Percentiles rank a stretch among this genome's conserved stretches.
phyloP scores from a whole-genome alignment of 768 basidiomycete genomes.

The Auricularia sp. region DNA sequence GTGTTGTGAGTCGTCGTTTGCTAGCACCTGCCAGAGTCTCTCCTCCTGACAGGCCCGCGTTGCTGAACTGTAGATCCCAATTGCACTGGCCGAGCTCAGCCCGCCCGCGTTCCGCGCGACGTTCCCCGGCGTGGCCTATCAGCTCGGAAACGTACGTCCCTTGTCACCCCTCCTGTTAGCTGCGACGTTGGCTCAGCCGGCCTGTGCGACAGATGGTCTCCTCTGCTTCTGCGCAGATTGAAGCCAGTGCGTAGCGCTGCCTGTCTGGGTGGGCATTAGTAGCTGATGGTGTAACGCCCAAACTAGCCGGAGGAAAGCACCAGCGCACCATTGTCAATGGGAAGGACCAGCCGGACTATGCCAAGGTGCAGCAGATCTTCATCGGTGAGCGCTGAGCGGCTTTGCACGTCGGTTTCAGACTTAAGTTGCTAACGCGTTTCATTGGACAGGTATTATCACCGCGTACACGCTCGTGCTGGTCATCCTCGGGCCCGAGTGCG shows the following conservation, averaged over 20 bases:
- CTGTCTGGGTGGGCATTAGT: background rate
- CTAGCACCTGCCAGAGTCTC: no score
- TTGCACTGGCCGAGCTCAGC: slow-evolving; percentile 30
- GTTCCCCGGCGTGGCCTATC: slow-evolving; percentile 28
- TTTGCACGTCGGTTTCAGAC: no score
- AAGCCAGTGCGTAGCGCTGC: slow-evolving; percentile 13
- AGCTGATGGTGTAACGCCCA: background rate
- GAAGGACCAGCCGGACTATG: slow-evolving; percentile 50
- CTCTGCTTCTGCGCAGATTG: slow-evolving; percentile 30
- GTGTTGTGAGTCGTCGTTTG: slow-evolving; percentile 44
- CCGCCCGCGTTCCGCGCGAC: slow-evolving; percentile 34
- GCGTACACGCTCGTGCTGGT: slow-evolving; percentile 68
- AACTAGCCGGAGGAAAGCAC: background rate
- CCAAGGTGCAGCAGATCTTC: slow-evolving; percentile 71
- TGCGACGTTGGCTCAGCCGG: background rate
- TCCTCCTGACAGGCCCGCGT: no score
- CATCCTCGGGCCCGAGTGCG: slow-evolving; percentile 69
- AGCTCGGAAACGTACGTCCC: slow-evolving; percentile 19
- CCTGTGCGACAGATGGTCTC: slow-evolving; percentile 20
- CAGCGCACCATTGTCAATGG: slow-evolving; percentile 7
- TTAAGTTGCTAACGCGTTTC: no score
- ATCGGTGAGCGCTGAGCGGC: slow-evolving; percentile 31
- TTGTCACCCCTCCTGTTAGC: background rate
- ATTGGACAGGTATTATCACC: slow-evolving; percentile 42
- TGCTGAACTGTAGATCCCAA: slow-evolving; percentile 13